Base-by-base conservation (phyloP, 140 eudicot species). In the Ambrosia hybrid region DNA sequence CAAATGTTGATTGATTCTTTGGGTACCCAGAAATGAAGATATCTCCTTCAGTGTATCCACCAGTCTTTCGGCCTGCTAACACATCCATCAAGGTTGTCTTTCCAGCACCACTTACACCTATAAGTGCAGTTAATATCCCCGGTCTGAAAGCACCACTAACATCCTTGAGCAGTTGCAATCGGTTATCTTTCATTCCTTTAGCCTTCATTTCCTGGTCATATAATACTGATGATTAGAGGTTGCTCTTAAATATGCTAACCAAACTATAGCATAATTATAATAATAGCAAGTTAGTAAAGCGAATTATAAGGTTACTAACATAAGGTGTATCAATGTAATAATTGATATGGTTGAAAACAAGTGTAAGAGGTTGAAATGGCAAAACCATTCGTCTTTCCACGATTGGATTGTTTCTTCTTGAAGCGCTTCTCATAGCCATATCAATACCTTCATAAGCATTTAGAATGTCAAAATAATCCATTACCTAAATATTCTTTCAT, bases 71-170 rank as follows among this genome's bases (percentile, higher is more conserved):
- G 16, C 72, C 55, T 67, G 46, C 72, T 21, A 67, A 48, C 57
- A 67, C 72, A 49, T 67, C 72, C 59, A 67, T 46, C 21, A 67
- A 48, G 12, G 72, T 67, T 67, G 72, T 67, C 59, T 67, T 67
- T 48, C 72, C 72, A 9, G 72, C 59, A 11, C 72, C 72, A 67
- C 59, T 67, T 16, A 67, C 58, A 10, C 58, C 72, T 67, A 46
- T 49, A 48, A 67, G 72, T 6, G 59, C 72, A 48, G 72, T 49
- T 59, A 49, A 30, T 67, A 65, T 43, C 38, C 70, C 70, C 1
- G 56, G 70, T 45, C 70, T 43, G 17, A 65, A 65, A 41, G 56
- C 70, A 65, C 72, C 72, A 48, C 59, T 67, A 67, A 67, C 59
- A 67, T 67, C 72, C 58, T 48, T 67, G 43, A 67, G 59, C 57